phyloP scores from a whole-genome alignment of 768 basidiomycete species.

The Chalciporus chontae region DNA sequence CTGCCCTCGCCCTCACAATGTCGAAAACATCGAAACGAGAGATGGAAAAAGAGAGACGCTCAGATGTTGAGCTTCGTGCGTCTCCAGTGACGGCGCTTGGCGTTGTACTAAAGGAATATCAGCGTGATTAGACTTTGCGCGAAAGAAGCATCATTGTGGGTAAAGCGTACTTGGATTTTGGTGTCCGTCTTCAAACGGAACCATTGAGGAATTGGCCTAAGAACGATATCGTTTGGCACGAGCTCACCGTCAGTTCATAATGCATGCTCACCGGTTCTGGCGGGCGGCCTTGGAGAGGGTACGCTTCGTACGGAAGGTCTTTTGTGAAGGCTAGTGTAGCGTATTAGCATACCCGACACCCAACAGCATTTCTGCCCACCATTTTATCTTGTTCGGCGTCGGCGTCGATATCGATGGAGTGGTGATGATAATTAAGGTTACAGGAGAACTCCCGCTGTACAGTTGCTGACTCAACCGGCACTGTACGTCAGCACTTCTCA shows the following conservation, averaged over 20 bases:
- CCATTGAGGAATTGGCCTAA: constrained; percentile 97
- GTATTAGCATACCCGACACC: constrained; percentile 2
- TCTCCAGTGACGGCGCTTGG: constrained; percentile 98
- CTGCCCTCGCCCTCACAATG: background rate
- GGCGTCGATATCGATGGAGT: constrained; percentile 23
- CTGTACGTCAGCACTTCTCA: background rate
- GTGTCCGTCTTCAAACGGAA: constrained; percentile 96
- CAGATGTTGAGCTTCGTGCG: constrained; percentile 98
- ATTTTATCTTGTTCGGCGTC: constrained; percentile 41
- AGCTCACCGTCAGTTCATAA: background rate
- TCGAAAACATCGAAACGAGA: constrained; percentile 2
- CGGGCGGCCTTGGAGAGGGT: constrained; percentile 93
- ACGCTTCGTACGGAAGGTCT: constrained; percentile 95
- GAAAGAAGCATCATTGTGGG: background rate
- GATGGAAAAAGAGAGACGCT: constrained; percentile 14
- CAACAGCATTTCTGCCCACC: constrained; percentile 34
- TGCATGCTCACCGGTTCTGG: constrained; percentile 80
- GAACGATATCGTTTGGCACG: constrained; percentile 1
- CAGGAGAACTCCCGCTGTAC: constrained; percentile 32
- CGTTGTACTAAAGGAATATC: constrained; percentile 63
- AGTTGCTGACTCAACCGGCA: constrained; percentile 37
- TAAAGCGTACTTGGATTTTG: constrained; percentile 73
- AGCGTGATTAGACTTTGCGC: background rate
- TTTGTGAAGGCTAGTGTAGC: constrained; percentile 86
- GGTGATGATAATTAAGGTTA: constrained; percentile 33